Conservation (phyloP, 2,329 filamentous ascomycete genomes). For the Neocatenulostroma microsporum region DNA sequence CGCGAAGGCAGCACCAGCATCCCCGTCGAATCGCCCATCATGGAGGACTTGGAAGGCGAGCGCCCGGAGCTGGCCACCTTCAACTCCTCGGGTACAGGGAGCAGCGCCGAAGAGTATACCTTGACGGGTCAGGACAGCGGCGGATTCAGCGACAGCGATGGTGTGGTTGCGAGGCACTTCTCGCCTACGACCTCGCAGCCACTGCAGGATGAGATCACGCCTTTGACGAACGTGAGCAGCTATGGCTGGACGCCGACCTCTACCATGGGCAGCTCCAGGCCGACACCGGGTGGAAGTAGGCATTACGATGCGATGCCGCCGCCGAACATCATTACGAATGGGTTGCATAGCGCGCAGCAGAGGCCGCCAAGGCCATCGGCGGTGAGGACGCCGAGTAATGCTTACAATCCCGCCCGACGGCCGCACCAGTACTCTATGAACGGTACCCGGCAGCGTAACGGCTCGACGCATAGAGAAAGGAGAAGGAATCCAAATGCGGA, state of each 20-base stretch:
- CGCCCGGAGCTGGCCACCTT: conserved; percentile 26
- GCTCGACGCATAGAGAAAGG: conserved; percentile 47
- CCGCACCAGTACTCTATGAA: conserved; percentile 42
- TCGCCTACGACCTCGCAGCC: conserved; percentile 12
- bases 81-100: conserved; percentile 25
- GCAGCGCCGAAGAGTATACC: conserved; percentile 18
- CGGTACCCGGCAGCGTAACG: conserved; percentile 45
- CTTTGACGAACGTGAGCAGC: conserved; percentile 21
- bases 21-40: conserved; percentile 1
- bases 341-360: conserved; percentile 18
- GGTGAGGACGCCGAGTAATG: conserved; percentile 42
- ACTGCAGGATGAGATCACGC: conserved; percentile 19
- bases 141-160: conserved; percentile 22
- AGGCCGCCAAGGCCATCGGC: conserved; percentile 32
- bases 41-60: conserved; percentile 22
- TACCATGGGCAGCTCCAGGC: conserved; percentile 1
- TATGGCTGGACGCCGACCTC: conserved; percentile 23
- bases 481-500: conserved; percentile 61
- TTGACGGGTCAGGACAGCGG: conserved; percentile 10
- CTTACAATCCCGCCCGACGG: conserved; percentile 42
- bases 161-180: conserved; percentile 19
- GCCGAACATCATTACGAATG: conserved; percentile 14
- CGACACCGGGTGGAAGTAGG: background rate
- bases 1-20: conserved; percentile 1
- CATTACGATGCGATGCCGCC: conserved; percentile 16